Evolutionary conservation across 495 filamentous ascomycete genomes (phyloP), one percentile per base, ranked within the genome.

Genomic region (Daldinia concentrica): DNA sequence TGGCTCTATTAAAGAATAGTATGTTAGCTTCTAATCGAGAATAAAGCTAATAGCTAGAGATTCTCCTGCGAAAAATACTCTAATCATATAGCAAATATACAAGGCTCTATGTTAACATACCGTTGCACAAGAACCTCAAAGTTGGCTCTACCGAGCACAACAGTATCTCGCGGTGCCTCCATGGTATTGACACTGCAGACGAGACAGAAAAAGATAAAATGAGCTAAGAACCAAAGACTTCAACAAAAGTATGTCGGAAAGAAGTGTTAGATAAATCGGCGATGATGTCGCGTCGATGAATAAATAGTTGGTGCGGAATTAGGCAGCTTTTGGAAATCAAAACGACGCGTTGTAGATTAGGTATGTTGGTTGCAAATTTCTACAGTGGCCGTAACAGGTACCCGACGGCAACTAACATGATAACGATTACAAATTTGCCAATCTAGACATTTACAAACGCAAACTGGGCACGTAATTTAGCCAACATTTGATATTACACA

Each of bases 1-100:
- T 7, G 17, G 34, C 34, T 12, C 64, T 68, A 22, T 36, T 26
- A 6, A 24, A 36, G 7, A 30, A 36, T 32, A 36, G 50, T 3
- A 24, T 37, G 32, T 62, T 62, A 68, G 66, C 50, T 26, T 17
- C 32, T 5, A 32, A 19, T 37, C 3, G 29, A 22, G 15, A n/a
- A 22, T 43, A 11, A 6, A 22, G 26, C 12, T 12, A 15, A 14
- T 30, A 30, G 15, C 5, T 11, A 14, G 14, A 8, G 2, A 51
- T 11, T 26, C 24, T 27, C 7, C 3, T 17, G 9, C 8, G 6
- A 5, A 9, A 19, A 29, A 29, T 52, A 1, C 24, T 12, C 0
- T 30, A 14, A 36, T 14, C 24, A 22, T 15, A 17, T 36, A 26
- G 15, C 0, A 51, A 12, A 12, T 14, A 51, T 14, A 14, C 11